Evolutionary conservation across 495 filamentous ascomycete genomes (phyloP), one percentile per base, ranked within the genome.

Genomic region (Neurospora tetraspora): DNA sequence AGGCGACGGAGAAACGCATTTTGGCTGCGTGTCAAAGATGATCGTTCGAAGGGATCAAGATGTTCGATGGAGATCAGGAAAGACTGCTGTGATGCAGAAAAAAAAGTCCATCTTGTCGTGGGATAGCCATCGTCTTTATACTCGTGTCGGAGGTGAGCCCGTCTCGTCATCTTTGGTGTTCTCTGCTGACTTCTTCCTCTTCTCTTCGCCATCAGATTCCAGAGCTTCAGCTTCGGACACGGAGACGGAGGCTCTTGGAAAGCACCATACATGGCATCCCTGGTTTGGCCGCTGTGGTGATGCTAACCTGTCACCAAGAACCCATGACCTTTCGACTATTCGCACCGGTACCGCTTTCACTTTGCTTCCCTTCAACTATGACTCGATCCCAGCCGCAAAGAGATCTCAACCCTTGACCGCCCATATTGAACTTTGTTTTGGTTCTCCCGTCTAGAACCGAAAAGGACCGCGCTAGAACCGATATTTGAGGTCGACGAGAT

Each of bases 1-100:
- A 78, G 72, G 82, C 53, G 78, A 81, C 74, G 75, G 78, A 34
- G 27, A 36, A 82, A 76, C 83, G 81, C 86, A 87, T 87, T 72
- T 74, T 85, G 70, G 69, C 27, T 76, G 68, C 40, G 37, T 38
- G 69, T 69, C 38, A 36, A 69, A 65, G 70, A 42, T 36, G 69
- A 39, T 45, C 69, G 47, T 9, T 47, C 31, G 20, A 65, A 61
- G 73, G 69, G 39, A 71, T 69, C 40, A 53, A 71, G 47, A 31
- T 68, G 59, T 38, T 69, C 38, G 36, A 40, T n/a, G 59, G 73
- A 72, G 43, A 71, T 61, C 68, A 70, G 43, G 27, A 42, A 70
- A 73, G 74, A 75, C 69, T 76, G 78, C 65, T 76, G 74, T 70
- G 68, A 68, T 75, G 70, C 39, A 75, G 45, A 72, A 74, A 74